Conservation (phyloP, 1,284 basidiomycete species). For the Boletus sp. region DNA sequence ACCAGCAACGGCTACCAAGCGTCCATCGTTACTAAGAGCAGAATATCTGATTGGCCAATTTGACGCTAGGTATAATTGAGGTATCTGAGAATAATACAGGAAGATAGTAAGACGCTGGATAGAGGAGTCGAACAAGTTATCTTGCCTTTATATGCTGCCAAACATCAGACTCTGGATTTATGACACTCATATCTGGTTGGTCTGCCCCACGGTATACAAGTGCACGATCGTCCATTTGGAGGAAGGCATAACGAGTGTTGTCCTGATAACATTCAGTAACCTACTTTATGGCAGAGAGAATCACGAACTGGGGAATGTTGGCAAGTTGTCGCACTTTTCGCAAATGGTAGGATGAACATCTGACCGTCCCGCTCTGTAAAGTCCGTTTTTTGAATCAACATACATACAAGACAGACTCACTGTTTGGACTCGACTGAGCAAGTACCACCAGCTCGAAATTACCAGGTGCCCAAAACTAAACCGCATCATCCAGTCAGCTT, state of each 20-base stretch:
- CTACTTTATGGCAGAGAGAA: not conserved
- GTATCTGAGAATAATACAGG: slow-evolving; percentile 53
- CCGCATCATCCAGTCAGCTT: slow-evolving; percentile 5
- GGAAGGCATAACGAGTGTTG: slow-evolving; percentile 90
- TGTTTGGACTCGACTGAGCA: slow-evolving; percentile 44
- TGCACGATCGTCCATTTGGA: slow-evolving; percentile 92
- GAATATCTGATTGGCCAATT: slow-evolving; percentile 98
- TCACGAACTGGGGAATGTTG: slow-evolving; percentile 81
- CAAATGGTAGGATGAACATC: slow-evolving; percentile 86
- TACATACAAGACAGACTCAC: slow-evolving; percentile 31
- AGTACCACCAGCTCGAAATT: slow-evolving; percentile 84
- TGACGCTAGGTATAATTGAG: slow-evolving; percentile 79
- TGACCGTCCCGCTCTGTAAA: slow-evolving; percentile 57
- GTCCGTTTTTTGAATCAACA: not conserved
- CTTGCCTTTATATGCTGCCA: slow-evolving; percentile 91
- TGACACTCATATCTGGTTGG: slow-evolving; percentile 96
- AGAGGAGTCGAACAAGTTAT: slow-evolving; percentile 2
- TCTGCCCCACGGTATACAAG: slow-evolving; percentile 96
- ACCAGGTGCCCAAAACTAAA: slow-evolving; percentile 86
- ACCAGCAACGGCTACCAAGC: slow-evolving; percentile 91
- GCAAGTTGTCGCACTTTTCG: slow-evolving; percentile 89
- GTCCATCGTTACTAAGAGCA: slow-evolving; percentile 86
- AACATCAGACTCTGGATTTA: slow-evolving; percentile 98
- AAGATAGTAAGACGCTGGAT: not conserved
- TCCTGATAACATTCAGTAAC: slow-evolving; percentile 49